Evolutionary conservation across 2,329 filamentous ascomycete species (phyloP), one percentile per base, ranked within the genome.

Genomic region (Rhynchosporium secalis): DNA sequence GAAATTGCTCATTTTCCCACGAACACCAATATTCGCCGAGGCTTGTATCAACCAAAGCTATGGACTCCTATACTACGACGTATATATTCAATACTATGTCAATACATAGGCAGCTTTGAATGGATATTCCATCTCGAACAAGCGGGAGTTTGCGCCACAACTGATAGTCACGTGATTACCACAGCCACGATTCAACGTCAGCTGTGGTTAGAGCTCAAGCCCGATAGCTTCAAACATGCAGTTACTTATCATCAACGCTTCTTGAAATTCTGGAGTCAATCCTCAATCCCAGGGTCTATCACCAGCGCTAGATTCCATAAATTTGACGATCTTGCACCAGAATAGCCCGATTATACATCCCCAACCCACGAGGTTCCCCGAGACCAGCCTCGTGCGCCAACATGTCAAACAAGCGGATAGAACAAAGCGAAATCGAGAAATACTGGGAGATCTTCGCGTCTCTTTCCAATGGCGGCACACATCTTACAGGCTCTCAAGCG

Each of bases 361-460:
- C 43, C 43, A 28, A 46, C 26, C 43, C 26, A 26, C 59, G 31
- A 48, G 40, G 51, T 45, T 45, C 28, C 12, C 9, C 6, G 12
- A 41, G 20, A n/a, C 29, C 46, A 43, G 33, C 52, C 52, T 54
- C 40, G 31, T 28, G 40, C 28, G 9, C 43, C 66, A 73, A 40
- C 52, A 75, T 75, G 72, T 71, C 73, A 6, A 72, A 70, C 64
- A 84, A 85, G 68, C 78, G 80, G 65, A 90, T 90, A 69, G 86
- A 89, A 72, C 86, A 89, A 76, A 86, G 85, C 79, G 88, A 91
- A 75, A 85, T 91, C 69, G 86, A 90, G 72, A 86, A 88, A 67
- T 91, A 91, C 77, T 91, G 88, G 88, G 88, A 91, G 77, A 91
- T 91, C 73, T 91, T 91, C 78, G 81, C 85, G 66, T 86, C 86